phyloP scores from a whole-genome alignment of 2,329 filamentous ascomycete genomes.

The Diaporthe vexans region DNA sequence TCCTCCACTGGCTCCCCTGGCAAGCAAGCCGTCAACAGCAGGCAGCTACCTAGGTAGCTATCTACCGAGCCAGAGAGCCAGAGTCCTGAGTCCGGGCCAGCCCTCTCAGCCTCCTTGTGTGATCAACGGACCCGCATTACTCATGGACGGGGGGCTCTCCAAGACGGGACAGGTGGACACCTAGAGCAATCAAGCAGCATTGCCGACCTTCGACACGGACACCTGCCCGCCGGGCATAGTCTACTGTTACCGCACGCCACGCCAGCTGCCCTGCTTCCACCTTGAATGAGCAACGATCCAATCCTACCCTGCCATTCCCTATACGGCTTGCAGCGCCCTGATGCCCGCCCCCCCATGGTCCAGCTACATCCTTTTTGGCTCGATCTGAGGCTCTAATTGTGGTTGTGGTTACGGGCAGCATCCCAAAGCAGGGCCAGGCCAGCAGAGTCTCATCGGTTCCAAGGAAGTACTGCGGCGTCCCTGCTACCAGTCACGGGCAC shows the following conservation, averaged over 20 bases:
- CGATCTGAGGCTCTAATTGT: conserved; percentile 41
- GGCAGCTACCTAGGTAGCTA: background rate
- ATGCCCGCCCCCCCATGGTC: conserved; percentile 41
- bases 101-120: conserved; percentile 29
- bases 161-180: conserved; percentile 36
- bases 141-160: conserved; percentile 34
- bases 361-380: conserved; percentile 37
- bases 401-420: conserved; percentile 34
- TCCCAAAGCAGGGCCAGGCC: conserved; percentile 38
- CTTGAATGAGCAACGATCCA: conserved; percentile 32
- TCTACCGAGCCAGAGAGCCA: background rate
- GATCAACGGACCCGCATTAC: conserved; percentile 33
- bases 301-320: conserved; percentile 33
- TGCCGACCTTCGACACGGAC: conserved; percentile 34
- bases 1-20: conserved; percentile 12
- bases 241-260: conserved; percentile 30
- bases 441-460: conserved; percentile 20
- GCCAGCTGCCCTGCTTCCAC: conserved; percentile 40
- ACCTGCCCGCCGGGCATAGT: conserved; percentile 32
- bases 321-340: conserved; percentile 35
- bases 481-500: conserved; percentile 27
- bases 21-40: conserved; percentile 17
- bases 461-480: conserved; percentile 35
- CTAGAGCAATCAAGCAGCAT: conserved; percentile 31
- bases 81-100: conserved; percentile 11